These are phyloP conservation scores for Elsinoe batatas DNA, from an alignment of 2,329 filamentous ascomycete genomes.

Conservation along the genomic window DNA sequence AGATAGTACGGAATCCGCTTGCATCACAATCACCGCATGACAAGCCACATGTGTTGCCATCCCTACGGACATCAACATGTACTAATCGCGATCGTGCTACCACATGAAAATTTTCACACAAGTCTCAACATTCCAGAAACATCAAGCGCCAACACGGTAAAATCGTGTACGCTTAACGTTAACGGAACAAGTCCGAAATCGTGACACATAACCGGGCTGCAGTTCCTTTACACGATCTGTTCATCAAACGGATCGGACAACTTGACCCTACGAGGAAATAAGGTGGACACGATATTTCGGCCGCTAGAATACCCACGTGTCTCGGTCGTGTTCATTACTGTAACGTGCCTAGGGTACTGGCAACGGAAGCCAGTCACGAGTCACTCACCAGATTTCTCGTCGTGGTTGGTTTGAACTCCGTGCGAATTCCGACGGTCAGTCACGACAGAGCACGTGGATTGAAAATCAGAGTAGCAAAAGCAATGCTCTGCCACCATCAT, in stretches of 20 bases:
- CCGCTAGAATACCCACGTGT: constrained; percentile 5
- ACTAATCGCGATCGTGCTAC: constrained; percentile 4
- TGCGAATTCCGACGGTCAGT: not conserved
- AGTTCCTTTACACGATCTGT: constrained; percentile 7
- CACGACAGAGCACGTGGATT: not conserved
- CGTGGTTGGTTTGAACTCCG: not conserved
- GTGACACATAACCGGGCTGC: constrained; percentile 7
- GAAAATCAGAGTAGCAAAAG: not conserved
- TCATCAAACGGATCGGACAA: not conserved
- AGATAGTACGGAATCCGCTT: not conserved
- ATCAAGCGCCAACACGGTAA: constrained; percentile 3
- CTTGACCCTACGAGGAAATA: not conserved
- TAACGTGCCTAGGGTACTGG: not conserved
- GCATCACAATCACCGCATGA: constrained; percentile 10
- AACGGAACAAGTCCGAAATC: constrained; percentile 2
- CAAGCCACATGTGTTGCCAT: not conserved
- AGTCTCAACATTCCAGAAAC: constrained; percentile 5
- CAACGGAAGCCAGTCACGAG: not conserved
- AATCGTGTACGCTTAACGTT: constrained; percentile 6
- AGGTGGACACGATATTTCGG: constrained; percentile 2
- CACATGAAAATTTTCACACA: constrained; percentile 3
- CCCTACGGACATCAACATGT: not conserved
- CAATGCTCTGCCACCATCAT: not conserved
- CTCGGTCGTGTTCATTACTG: not conserved
- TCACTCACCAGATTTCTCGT: not conserved